A percentile compares a stretch with the other conserved stretches of the same genome.
phyloP scores from a whole-genome alignment of 2,329 filamentous ascomycete genomes.

The Colletotrichum orchidophilum region DNA sequence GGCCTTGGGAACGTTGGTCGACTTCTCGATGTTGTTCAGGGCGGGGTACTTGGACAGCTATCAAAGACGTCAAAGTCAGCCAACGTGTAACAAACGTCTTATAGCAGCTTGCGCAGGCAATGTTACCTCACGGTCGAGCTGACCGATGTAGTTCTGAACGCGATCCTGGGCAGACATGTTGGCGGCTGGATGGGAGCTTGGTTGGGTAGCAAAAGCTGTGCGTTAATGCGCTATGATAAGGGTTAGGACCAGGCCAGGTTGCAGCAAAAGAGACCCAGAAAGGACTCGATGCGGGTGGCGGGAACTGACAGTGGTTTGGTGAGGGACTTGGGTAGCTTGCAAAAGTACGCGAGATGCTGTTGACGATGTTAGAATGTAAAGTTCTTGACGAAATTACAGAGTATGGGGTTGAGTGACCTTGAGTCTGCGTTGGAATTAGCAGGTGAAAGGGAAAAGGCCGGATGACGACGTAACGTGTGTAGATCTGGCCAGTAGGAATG shows the following conservation, averaged over 20 bases:
- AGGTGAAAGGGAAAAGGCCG: slow-evolving; percentile 30
- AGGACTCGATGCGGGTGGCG: neutral
- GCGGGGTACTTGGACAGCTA: slow-evolving; percentile 87
- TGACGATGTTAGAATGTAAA: slow-evolving; percentile 27
- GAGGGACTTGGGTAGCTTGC: slow-evolving; percentile 2
- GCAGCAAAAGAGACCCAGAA: slow-evolving; percentile 6
- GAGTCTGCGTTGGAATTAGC: slow-evolving; percentile 33
- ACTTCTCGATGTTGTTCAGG: slow-evolving; percentile 87
- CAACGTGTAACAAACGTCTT: neutral
- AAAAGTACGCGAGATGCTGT: slow-evolving; percentile 9
- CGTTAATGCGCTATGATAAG: slow-evolving; percentile 31
- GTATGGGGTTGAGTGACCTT: slow-evolving; percentile 29
- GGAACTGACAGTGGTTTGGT: slow-evolving; percentile 18
- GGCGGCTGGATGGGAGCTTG: slow-evolving; percentile 38
- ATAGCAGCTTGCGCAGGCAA: neutral
- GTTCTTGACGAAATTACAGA: slow-evolving; percentile 21
- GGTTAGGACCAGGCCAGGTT: slow-evolving; percentile 32
- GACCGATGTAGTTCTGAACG: slow-evolving; percentile 78
- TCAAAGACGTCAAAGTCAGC: slow-evolving; percentile 20
- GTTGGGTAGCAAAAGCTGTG: slow-evolving; percentile 33
- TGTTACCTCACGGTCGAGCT: slow-evolving; percentile 83
- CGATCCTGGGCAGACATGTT: slow-evolving; percentile 81
- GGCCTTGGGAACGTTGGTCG: slow-evolving; percentile 84
- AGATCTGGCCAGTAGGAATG: slow-evolving; percentile 34
- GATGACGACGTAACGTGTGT: slow-evolving; percentile 37